Evolutionary conservation across 2,329 filamentous ascomycete genomes (phyloP).

Genomic region (Pleurostoma richardsiae): DNA sequence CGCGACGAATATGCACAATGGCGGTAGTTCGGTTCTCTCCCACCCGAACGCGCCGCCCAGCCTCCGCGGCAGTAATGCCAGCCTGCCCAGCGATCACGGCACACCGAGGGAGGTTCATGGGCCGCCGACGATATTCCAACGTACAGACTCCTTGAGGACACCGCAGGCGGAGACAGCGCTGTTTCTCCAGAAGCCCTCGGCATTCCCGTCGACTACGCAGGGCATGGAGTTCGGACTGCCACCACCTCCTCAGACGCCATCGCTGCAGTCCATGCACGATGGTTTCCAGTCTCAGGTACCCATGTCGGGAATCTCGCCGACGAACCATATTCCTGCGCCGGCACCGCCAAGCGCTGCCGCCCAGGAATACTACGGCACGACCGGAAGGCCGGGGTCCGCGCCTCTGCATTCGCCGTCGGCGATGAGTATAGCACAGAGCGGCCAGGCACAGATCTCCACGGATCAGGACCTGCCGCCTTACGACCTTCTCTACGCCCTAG

Average conservation of each 20-base stretch:
- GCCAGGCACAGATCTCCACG: conserved; percentile 38
- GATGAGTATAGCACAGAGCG: conserved; percentile 37
- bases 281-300: conserved; percentile 38
- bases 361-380: conserved; percentile 44
- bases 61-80: conserved; percentile 43
- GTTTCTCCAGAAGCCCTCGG: conserved; percentile 57
- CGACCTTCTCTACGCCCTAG: conserved; percentile 66
- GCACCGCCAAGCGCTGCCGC: conserved; percentile 35
- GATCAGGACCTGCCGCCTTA: conserved; percentile 71
- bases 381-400: conserved; percentile 13
- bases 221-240: conserved; percentile 45
- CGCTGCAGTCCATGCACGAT: conserved; percentile 43
- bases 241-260: conserved; percentile 30
- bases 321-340: conserved; percentile 20
- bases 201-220: conserved; percentile 40
- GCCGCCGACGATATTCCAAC: conserved; percentile 35
- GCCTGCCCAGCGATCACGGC: conserved; percentile 49
- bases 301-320: conserved; percentile 32
- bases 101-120: conserved; percentile 43
- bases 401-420: conserved; percentile 55
- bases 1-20: conserved; percentile 24
- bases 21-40: conserved; percentile 11
- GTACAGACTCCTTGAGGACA: conserved; percentile 43
- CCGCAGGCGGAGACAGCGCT: conserved; percentile 54
- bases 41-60: conserved; percentile 29